Percentiles rank a stretch among this genome's conserved stretches.
phyloP scores from a whole-genome alignment of 192 early-diverging fungal genomes.

The Rhizoclosmatium sp. region DNA sequence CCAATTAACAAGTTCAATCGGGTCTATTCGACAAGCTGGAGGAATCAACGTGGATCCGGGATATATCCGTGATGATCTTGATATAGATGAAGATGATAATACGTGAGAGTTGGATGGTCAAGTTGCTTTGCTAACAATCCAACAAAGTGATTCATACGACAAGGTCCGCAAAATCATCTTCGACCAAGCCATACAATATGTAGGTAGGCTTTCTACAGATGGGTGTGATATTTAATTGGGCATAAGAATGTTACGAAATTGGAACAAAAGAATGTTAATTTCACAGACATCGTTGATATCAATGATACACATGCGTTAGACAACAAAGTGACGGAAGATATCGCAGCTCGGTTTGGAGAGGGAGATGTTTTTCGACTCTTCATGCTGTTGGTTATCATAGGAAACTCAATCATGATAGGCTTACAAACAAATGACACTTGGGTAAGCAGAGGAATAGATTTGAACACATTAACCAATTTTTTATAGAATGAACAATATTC shows the following conservation, averaged over 20 bases:
- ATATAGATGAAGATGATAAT: slow-evolving; percentile 39
- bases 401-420: slow-evolving; percentile 50
- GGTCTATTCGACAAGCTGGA: not conserved
- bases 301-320: slow-evolving; percentile 50
- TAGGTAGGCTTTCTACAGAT: not conserved
- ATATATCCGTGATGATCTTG: not conserved
- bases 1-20: slow-evolving; percentile 1
- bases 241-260: slow-evolving; percentile 48
- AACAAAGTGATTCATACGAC: slow-evolving; percentile 46
- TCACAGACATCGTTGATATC: slow-evolving; percentile 47
- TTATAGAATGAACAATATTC: slow-evolving; percentile 33
- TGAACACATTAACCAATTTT: slow-evolving; percentile 6
- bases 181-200: slow-evolving; percentile 47
- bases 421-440: slow-evolving; percentile 44
- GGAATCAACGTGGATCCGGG: slow-evolving; percentile 27
- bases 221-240: not conserved
- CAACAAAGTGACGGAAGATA: slow-evolving; percentile 44
- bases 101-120: slow-evolving; percentile 13
- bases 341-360: slow-evolving; percentile 47
- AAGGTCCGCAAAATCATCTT: slow-evolving; percentile 52
- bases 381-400: slow-evolving; percentile 45
- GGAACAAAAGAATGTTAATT: slow-evolving; percentile 48
- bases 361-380: slow-evolving; percentile 45
- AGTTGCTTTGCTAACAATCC: not conserved
- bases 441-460: slow-evolving; percentile 1